phyloP scores from a whole-genome alignment of 148 eudicot species.

The Rhododendron williamsianum region DNA sequence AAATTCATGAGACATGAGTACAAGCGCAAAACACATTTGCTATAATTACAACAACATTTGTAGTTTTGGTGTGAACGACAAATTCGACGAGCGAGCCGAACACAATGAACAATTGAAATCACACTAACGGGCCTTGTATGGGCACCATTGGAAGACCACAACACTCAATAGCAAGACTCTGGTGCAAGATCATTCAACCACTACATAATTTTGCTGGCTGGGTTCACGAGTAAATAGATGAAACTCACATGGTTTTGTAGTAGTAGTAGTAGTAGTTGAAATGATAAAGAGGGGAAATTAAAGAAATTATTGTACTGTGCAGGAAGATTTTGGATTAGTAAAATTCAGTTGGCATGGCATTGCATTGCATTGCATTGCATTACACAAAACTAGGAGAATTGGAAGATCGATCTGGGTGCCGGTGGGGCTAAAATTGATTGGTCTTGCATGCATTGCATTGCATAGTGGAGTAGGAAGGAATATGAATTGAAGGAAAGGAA shows the following conservation, averaged over 20 bases:
- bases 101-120: neutral
- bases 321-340: no score
- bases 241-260: no score
- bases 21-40: neutral
- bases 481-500: conserved; percentile 24
- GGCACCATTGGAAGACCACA: neutral
- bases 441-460: neutral
- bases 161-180: neutral
- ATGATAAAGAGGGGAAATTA: no score
- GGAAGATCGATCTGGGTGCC: no score
- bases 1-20: neutral
- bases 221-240: no score
- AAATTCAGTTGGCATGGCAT: neutral
- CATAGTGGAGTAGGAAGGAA: neutral
- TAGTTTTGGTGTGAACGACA: neutral
- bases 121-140: neutral
- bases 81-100: neutral
- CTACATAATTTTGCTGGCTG: no score
- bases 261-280: no score
- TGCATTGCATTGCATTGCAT: no score
- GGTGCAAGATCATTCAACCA: no score
- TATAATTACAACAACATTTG: no score
- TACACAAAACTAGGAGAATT: neutral
- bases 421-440: no score
- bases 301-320: no score